Evolutionary conservation across 176 grass and related monocot genomes (phyloP), one percentile per base, ranked within the genome.

Genomic region (Dactylis glomerata): DNA sequence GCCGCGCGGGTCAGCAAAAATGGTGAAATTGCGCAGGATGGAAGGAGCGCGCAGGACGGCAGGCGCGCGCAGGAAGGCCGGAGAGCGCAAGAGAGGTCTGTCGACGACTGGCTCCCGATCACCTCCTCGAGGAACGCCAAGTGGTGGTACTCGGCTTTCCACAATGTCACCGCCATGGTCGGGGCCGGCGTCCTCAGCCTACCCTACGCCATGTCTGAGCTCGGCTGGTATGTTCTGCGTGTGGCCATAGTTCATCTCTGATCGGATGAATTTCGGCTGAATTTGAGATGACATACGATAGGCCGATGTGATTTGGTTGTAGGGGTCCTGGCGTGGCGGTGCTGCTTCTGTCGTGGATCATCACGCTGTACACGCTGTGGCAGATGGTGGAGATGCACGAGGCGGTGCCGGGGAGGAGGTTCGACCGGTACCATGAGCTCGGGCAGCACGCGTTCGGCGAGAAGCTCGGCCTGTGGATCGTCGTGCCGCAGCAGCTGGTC

Each of bases 141-240:
- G 65, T 97, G 95, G 95, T 97, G 95, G 95, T 97, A 97, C 75
- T 91, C 95, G 0, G 86, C 92, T 41, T 97, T 95, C 88, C 95
- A 97, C 95, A 97, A 97, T 88, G 95, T 97, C 79, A 97, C 95
- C 0, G 95, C 95, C 92, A 95, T 97, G 95, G 95, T 97, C 1
- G 95, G 95, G 5, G 95, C 95, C 4, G 92, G 95, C 12, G 95
- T 97, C 23, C 95, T 97, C 81, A 86, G 92, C 58, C 90, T 97
- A 6, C 95, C 95, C 2, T 95, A 62, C 54, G 91, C 95, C 82
- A 93, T 95, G 95, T 91, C 95, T 0, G 66, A 93, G 79, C 92
- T 64, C 28, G 61, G 61, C 28, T 64, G 61, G 61, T 64, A 64
- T 1, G 56, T 27, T 14, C 10, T 59, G 56, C 11, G 23, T 59